These are phyloP conservation scores for Debaryomyces hansenii DNA, from an alignment of 805 yeast species.

Conservation along the genomic window DNA sequence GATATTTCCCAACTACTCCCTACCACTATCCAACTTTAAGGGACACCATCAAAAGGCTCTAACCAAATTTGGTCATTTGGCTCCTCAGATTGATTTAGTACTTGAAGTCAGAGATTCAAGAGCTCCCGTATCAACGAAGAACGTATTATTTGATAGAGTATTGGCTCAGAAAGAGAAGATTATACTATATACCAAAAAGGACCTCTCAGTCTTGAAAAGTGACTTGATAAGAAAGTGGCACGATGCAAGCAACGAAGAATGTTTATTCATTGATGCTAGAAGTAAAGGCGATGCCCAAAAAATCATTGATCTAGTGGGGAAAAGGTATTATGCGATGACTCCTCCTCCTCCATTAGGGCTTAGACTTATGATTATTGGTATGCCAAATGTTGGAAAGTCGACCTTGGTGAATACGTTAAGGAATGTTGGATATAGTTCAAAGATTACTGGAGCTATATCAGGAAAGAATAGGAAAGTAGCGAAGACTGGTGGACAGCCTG, in stretches of 20 bases:
- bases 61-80: slow-evolving; percentile 58
- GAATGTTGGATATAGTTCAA: slow-evolving; percentile 33
- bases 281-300: slow-evolving; percentile 47
- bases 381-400: slow-evolving; percentile 98
- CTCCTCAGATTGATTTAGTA: slow-evolving; percentile 79
- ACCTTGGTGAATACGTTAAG: slow-evolving; percentile 78
- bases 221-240: slow-evolving; percentile 36
- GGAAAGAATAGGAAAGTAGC: slow-evolving; percentile 64
- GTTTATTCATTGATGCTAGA: slow-evolving; percentile 58
- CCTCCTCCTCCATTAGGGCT: slow-evolving; percentile 86
- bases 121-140: slow-evolving; percentile 84
- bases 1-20: slow-evolving; percentile 70
- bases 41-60: slow-evolving; percentile 90
- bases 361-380: slow-evolving; percentile 76
- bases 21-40: slow-evolving; percentile 75
- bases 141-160: slow-evolving; percentile 71
- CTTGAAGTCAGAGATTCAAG: slow-evolving; percentile 86
- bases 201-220: slow-evolving; percentile 50
- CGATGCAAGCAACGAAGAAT: slow-evolving; percentile 24
- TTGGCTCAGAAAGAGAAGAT: slow-evolving; percentile 55
- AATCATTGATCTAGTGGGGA: slow-evolving; percentile 51
- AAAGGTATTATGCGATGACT: slow-evolving; percentile 42
- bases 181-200: slow-evolving; percentile 78
- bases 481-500: slow-evolving; percentile 82
- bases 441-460: slow-evolving; percentile 27